Percentiles rank a stretch among this genome's conserved stretches.
Evolutionary conservation across 1,284 basidiomycete species (phyloP).

Genomic region (Peniophora sp.): DNA sequence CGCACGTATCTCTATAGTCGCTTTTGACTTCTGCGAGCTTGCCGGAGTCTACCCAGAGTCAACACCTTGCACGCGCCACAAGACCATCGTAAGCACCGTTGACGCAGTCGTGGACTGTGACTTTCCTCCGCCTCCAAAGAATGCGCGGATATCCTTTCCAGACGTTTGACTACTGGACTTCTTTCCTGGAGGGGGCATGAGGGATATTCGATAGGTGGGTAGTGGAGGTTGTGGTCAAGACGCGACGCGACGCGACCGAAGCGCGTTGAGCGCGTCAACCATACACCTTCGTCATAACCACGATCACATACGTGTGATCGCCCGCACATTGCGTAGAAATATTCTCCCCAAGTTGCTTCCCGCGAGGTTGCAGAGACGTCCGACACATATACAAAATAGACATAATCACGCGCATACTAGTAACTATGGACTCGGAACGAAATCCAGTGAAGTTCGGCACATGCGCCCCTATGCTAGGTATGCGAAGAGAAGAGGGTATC

Average conservation of each 20-base stretch:
- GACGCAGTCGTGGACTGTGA: neutral
- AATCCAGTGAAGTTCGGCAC: too few relatives aligned
- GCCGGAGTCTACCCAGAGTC: neutral
- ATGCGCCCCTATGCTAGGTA: too few relatives aligned
- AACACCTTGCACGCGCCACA: neutral
- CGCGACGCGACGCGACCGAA: neutral
- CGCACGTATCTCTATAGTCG: slow-evolving; percentile 25
- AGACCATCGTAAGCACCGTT: neutral
- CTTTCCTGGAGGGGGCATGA: slow-evolving; percentile 12
- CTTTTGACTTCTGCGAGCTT: slow-evolving; percentile 4
- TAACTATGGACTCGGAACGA: too few relatives aligned
- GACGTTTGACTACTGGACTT: slow-evolving; percentile 14
- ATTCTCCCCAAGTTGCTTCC: too few relatives aligned
- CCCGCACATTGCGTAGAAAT: too few relatives aligned
- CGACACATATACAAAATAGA: too few relatives aligned
- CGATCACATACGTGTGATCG: too few relatives aligned
- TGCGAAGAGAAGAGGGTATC: too few relatives aligned
- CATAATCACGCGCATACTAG: too few relatives aligned
- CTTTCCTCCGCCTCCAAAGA: slow-evolving; percentile 26
- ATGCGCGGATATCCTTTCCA: slow-evolving; percentile 37
- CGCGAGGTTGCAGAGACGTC: too few relatives aligned
- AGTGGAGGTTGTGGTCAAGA: neutral
- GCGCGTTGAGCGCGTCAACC: neutral
- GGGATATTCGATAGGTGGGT: too few relatives aligned
- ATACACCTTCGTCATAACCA: too few relatives aligned